Conservation (phyloP, 306 rosid genomes). For the Quercus variabilis region DNA sequence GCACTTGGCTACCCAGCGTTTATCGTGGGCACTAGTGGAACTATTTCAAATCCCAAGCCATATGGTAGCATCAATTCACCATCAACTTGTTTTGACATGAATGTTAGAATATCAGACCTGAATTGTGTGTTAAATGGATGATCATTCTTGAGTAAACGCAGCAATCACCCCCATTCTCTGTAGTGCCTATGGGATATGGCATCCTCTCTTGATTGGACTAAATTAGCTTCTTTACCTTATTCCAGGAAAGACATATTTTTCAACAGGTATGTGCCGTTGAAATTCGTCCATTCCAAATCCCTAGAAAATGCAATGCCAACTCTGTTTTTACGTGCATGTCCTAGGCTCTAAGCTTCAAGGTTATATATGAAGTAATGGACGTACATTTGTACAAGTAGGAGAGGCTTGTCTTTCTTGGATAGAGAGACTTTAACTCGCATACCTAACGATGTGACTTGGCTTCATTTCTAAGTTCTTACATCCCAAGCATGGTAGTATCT, state of each 20-base stretch:
- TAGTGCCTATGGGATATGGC: too few species aligned
- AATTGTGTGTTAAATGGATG: too few species aligned
- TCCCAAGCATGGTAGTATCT: constrained; percentile 37
- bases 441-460: constrained; percentile 64
- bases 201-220: neutral
- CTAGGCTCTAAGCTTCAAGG: neutral
- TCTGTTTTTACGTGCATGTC: neutral
- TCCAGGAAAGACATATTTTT: neutral
- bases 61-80: too few species aligned
- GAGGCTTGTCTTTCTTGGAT: constrained; percentile 25
- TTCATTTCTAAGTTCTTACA: constrained; percentile 55
- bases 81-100: too few species aligned
- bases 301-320: neutral
- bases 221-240: neutral
- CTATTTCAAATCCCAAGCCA: too few species aligned
- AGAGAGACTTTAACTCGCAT: constrained; percentile 50
- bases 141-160: neutral
- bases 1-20: too few species aligned
- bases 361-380: neutral
- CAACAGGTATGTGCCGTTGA: neutral
- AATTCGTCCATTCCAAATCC: neutral
- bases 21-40: too few species aligned
- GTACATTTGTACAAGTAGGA: neutral
- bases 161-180: neutral
- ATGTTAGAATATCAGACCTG: too few species aligned